These are phyloP conservation scores for Lichtheimia ramosa DNA, from an alignment of 371 early-diverging fungal species.

Conservation along the genomic window DNA sequence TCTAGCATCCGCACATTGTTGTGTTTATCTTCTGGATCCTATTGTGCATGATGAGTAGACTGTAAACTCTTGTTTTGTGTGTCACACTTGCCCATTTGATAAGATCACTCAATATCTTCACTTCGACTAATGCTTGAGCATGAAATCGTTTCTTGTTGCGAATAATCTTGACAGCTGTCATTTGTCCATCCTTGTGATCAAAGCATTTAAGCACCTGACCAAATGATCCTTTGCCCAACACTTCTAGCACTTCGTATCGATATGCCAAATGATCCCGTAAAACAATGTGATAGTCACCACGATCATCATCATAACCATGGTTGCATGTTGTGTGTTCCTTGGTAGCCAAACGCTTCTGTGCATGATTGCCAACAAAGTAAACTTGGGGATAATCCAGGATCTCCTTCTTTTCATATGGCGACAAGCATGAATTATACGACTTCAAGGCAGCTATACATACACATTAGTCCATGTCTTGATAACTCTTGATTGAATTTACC, in stretches of 20 bases:
- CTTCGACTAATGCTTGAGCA: slow-evolving; percentile 85
- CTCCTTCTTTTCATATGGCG: slow-evolving; percentile 81
- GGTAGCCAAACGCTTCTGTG: slow-evolving; percentile 53
- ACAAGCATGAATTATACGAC: slow-evolving; percentile 64
- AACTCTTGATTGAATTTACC: slow-evolving; percentile 3
- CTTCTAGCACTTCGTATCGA: slow-evolving; percentile 78
- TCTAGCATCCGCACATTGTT: slow-evolving; percentile 87
- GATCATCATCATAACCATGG: slow-evolving; percentile 82
- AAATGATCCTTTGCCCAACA: slow-evolving; percentile 90
- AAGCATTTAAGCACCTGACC: slow-evolving; percentile 88
- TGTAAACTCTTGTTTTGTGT: too few relatives aligned
- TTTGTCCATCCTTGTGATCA: slow-evolving; percentile 72
- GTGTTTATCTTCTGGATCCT: slow-evolving; percentile 83
- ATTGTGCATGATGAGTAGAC: slow-evolving; percentile 3
- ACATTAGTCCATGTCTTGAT: not conserved
- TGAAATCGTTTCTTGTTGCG: slow-evolving; percentile 87
- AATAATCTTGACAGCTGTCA: slow-evolving; percentile 90
- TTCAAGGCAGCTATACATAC: slow-evolving; percentile 46
- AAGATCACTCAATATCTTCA: slow-evolving; percentile 74
- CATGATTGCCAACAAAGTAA: slow-evolving; percentile 84
- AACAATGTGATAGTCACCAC: slow-evolving; percentile 80
- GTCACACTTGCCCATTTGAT: slow-evolving; percentile 41
- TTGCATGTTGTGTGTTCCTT: slow-evolving; percentile 52
- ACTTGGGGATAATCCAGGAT: slow-evolving; percentile 78
- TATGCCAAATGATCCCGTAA: slow-evolving; percentile 78